Percentiles rank a stretch among this genome's conserved stretches.
phyloP scores from a whole-genome alignment of 495 filamentous ascomycete species.

The Astrothelium subdiscretum region DNA sequence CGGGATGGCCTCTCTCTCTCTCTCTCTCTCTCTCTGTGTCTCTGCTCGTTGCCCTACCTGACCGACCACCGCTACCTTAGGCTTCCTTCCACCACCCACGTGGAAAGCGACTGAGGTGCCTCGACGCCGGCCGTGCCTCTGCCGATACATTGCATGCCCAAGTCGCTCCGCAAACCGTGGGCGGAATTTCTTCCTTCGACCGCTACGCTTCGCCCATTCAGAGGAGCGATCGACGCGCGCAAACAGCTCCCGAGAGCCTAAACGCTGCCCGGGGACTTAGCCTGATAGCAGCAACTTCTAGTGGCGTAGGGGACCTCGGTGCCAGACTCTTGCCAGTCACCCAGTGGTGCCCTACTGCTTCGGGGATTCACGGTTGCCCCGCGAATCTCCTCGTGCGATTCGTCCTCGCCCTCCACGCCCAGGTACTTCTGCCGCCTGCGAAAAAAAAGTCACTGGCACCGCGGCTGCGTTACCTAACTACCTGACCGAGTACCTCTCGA shows the following conservation, averaged over 20 bases:
- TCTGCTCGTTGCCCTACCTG: too few relatives aligned
- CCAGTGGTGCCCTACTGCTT: not conserved
- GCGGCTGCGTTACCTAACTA: not conserved
- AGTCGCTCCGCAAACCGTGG: too few relatives aligned
- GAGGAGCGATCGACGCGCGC: not conserved
- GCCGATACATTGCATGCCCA: too few relatives aligned
- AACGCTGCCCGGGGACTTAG: not conserved
- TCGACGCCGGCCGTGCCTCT: too few relatives aligned
- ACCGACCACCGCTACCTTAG: too few relatives aligned
- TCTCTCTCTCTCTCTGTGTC: too few relatives aligned
- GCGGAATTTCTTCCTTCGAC: not conserved
- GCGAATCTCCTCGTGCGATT: not conserved
- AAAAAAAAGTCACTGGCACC: not conserved
- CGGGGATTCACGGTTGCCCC: slow-evolving; percentile 1
- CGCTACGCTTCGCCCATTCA: not conserved
- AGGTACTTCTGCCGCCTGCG: not conserved
- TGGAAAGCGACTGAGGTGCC: too few relatives aligned
- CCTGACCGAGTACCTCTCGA: too few relatives aligned
- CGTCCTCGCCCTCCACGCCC: not conserved
- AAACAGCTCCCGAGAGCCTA: slow-evolving; percentile 1
- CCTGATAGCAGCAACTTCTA: not conserved
- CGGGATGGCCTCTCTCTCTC: not conserved
- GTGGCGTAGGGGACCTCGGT: not conserved
- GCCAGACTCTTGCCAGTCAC: not conserved
- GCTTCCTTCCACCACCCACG: too few relatives aligned